Evolutionary conservation across 306 rosid species (phyloP), one percentile per base, ranked within the genome.

Genomic region (Mimosa pudica): DNA sequence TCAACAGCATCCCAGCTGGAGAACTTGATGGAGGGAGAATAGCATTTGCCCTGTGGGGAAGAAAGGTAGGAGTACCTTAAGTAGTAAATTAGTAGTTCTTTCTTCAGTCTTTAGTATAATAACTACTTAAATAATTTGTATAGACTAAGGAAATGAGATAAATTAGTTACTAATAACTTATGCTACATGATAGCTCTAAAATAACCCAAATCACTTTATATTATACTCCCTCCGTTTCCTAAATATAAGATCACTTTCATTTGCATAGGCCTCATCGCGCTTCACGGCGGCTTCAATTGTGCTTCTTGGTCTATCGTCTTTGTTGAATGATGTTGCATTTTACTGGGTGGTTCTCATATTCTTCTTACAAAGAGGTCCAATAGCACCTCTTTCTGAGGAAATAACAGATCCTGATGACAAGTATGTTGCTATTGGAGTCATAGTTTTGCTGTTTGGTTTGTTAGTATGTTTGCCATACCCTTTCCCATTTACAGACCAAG

Each of bases 21-120:
- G 98, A 96, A 87, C 93, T 96, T 32, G 99, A 96, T 82, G 99
- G 99, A 36, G 99, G 99, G 10, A 86, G 94, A 90, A 91, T 96
- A 69, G 70, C 97, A 69, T 93, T 96, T 76, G 85, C 99, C 71
- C 83, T 91, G 36, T 96, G 98, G 97, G 99, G 99, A 80, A 93
- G 99, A 91, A 93, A 96, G 99, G 99, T 24, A 24, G 30, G 30
- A 24, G 30, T 95, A 83, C 73, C 54, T 79, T 65, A 36, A 80
- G 62, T 74, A 74, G 77, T 65, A 65, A 55, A 11, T 48, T 48
- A 48, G 42, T 48, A 48, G 10, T 4, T 9, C 42, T 38, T 3
- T 38, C 42, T 11, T 48, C 11, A 13, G 16, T 48, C 52, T 13
- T 4, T 48, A 48, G 3, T 48, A 48, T 10, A 11, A 38, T 3